Conservation (phyloP, 2,329 filamentous ascomycete genomes). For the Moelleriella libera region DNA sequence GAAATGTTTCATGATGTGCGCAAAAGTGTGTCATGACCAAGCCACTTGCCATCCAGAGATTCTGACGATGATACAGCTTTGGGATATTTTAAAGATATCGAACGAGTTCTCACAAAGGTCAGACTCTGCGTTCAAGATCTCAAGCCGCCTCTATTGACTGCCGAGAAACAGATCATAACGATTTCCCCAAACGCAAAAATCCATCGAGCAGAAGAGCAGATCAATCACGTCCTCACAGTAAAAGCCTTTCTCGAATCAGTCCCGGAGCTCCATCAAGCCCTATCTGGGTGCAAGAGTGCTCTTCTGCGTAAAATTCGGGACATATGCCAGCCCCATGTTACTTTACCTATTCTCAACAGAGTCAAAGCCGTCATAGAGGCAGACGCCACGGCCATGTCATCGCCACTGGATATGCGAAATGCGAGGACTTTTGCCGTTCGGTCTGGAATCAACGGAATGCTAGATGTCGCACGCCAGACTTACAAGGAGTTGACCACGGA, state of each 20-base stretch:
- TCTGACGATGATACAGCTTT: conserved; percentile 36
- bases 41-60: not conserved
- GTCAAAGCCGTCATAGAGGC: conserved; percentile 65
- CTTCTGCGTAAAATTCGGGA: conserved; percentile 55
- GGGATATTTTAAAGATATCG: conserved; percentile 62
- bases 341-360: conserved; percentile 43
- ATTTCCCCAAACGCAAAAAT: conserved; percentile 52
- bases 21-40: conserved; percentile 34
- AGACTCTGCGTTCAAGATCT: not conserved
- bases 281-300: conserved; percentile 48
- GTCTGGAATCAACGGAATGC: conserved; percentile 67
- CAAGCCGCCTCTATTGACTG: not conserved
- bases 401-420: conserved; percentile 74
- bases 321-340: conserved; percentile 51
- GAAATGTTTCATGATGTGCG: conserved; percentile 72
- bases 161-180: conserved; percentile 51
- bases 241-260: conserved; percentile 68
- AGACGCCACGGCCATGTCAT: conserved; percentile 64
- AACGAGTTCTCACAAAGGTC: conserved; percentile 65
- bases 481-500: conserved; percentile 83
- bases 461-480: conserved; percentile 77
- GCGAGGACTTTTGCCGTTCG: conserved; percentile 85
- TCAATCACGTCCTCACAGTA: conserved; percentile 76
- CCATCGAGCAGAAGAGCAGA: conserved; percentile 59
- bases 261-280: conserved; percentile 49